A percentile compares a stretch with the other conserved stretches of the same genome.
phyloP scores from a whole-genome alignment of 2,329 filamentous ascomycete species.

The Xenoacremonium recifei region DNA sequence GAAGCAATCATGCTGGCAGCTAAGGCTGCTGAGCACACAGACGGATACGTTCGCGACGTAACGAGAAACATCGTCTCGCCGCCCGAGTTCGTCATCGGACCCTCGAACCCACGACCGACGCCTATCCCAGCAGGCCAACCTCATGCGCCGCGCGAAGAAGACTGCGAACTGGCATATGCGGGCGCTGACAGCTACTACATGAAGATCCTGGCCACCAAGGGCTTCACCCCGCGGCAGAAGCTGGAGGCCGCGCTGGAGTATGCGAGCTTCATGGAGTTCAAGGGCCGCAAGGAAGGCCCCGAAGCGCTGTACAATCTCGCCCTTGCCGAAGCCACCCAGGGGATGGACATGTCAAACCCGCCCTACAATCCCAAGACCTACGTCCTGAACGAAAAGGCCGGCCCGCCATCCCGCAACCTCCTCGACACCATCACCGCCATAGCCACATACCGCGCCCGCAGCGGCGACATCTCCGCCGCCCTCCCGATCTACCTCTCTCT shows the following conservation, averaged over 20 bases:
- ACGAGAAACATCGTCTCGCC: slow-evolving; percentile 67
- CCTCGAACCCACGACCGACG: slow-evolving; percentile 77
- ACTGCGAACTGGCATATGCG: slow-evolving; percentile 69
- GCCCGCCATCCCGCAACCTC: slow-evolving; percentile 68
- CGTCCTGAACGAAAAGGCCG: slow-evolving; percentile 59
- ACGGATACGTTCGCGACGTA: slow-evolving; percentile 73
- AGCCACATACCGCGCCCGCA: slow-evolving; percentile 73
- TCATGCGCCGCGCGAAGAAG: slow-evolving; percentile 67
- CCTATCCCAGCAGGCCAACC: slow-evolving; percentile 66
- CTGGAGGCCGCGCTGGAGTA: slow-evolving; percentile 81
- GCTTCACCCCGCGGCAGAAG: slow-evolving; percentile 75
- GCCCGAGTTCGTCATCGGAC: slow-evolving; percentile 71
- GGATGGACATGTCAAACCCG: slow-evolving; percentile 39
- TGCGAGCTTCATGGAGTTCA: slow-evolving; percentile 82
- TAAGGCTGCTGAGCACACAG: slow-evolving; percentile 74
- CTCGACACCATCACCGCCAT: slow-evolving; percentile 73
- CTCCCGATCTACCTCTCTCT: slow-evolving; percentile 85
- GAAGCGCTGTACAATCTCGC: slow-evolving; percentile 74
- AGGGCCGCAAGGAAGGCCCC: slow-evolving; percentile 62
- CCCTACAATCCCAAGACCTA: slow-evolving; percentile 61
- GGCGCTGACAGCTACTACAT: slow-evolving; percentile 76
- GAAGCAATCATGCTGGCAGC: slow-evolving; percentile 77
- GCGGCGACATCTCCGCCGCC: slow-evolving; percentile 64
- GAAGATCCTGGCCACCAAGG: slow-evolving; percentile 76
- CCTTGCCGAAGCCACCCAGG: slow-evolving; percentile 68